phyloP scores from a whole-genome alignment of 768 basidiomycete genomes.

The Lactifluus pinguis region DNA sequence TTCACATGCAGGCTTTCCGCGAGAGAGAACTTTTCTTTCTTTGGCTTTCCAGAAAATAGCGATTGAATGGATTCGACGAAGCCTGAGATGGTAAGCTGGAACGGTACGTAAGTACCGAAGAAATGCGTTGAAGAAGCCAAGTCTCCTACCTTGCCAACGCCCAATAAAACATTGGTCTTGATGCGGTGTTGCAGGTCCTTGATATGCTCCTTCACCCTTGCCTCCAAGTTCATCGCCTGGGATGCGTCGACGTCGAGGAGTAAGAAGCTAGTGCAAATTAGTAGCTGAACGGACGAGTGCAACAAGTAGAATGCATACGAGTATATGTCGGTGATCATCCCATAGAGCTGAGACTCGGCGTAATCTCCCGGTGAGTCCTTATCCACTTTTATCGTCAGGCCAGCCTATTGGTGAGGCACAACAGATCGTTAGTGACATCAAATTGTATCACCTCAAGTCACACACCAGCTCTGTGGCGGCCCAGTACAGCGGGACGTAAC shows the following conservation, averaged over 20 bases:
- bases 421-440: neutral
- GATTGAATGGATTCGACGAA: slow-evolving; percentile 39
- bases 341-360: slow-evolving; percentile 52
- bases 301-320: slow-evolving; percentile 33
- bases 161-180: slow-evolving; percentile 37
- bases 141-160: slow-evolving; percentile 34
- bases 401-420: slow-evolving; percentile 39
- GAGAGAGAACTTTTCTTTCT: slow-evolving; percentile 34
- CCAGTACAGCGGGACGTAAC: slow-evolving; percentile 59
- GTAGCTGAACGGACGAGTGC: neutral
- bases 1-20: slow-evolving; percentile 51
- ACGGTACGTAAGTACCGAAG: neutral
- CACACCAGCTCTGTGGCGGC: slow-evolving; percentile 59
- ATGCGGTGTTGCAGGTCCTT: slow-evolving; percentile 48
- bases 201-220: slow-evolving; percentile 44
- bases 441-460: neutral
- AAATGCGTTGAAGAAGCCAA: neutral
- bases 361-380: slow-evolving; percentile 46
- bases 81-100: slow-evolving; percentile 29
- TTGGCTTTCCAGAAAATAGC: slow-evolving; percentile 39
- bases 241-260: slow-evolving; percentile 64
- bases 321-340: slow-evolving; percentile 66
- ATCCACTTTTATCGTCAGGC: slow-evolving; percentile 58
- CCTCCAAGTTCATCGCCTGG: slow-evolving; percentile 46
- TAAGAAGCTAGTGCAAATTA: slow-evolving; percentile 41